These are phyloP conservation scores for Xylaria sp. DNA, from an alignment of 2,329 filamentous ascomycete genomes.

Conservation along the genomic window DNA sequence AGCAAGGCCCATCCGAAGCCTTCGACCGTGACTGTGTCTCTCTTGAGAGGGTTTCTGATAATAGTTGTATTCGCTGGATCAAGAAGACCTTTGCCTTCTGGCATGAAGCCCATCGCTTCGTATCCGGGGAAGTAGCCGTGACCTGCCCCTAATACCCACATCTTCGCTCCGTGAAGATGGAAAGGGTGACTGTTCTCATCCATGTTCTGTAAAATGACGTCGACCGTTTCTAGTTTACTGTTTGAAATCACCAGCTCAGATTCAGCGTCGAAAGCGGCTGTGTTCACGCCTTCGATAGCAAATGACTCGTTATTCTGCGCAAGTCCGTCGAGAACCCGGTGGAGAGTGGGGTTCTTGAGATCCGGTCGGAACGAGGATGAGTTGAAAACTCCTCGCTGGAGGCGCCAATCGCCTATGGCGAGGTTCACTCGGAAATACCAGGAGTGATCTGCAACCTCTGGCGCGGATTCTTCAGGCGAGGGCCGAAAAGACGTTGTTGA, in stretches of 20 bases:
- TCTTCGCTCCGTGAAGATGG: slow-evolving; percentile 72
- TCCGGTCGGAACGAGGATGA: slow-evolving; percentile 63
- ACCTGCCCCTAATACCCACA: slow-evolving; percentile 68
- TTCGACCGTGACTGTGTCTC: slow-evolving; percentile 59
- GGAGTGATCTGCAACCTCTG: slow-evolving; percentile 60
- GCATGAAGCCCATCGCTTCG: slow-evolving; percentile 49
- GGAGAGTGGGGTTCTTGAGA: slow-evolving; percentile 59
- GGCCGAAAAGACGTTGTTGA: slow-evolving; percentile 57
- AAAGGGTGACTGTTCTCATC: slow-evolving; percentile 72
- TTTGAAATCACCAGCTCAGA: slow-evolving; percentile 67
- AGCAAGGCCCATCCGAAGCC: slow-evolving; percentile 63
- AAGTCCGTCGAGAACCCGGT: slow-evolving; percentile 61
- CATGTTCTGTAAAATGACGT: slow-evolving; percentile 71
- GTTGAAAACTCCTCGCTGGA: slow-evolving; percentile 70
- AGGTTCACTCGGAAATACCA: slow-evolving; percentile 68
- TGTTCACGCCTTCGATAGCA: slow-evolving; percentile 62
- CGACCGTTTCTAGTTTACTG: slow-evolving; percentile 61
- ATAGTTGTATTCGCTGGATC: slow-evolving; percentile 51
- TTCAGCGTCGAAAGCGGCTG: slow-evolving; percentile 56
- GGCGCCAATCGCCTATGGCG: slow-evolving; percentile 67
- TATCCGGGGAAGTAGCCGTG: slow-evolving; percentile 69
- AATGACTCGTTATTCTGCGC: slow-evolving; percentile 58
- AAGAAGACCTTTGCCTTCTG: slow-evolving; percentile 50
- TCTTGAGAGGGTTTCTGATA: slow-evolving; percentile 56
- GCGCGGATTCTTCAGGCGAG: slow-evolving; percentile 55